Evolutionary conservation across 345 rosid genomes (phyloP).

Genomic region (Eucalyptus melliodora): DNA sequence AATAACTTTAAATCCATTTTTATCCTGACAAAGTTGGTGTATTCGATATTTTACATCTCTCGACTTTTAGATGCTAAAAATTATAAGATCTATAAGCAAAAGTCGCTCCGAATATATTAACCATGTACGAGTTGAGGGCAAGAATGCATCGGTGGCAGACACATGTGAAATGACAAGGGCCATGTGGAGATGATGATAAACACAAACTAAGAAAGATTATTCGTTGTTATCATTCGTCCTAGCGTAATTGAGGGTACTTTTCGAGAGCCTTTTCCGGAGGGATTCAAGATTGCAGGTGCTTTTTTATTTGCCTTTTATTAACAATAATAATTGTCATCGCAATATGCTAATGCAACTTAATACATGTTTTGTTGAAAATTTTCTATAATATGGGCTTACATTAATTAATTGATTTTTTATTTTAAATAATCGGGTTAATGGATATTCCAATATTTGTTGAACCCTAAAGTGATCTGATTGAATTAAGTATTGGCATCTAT

Average conservation of each 20-base stretch:
- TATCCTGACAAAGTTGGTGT: neutral
- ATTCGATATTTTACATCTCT: neutral
- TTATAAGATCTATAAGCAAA: neutral
- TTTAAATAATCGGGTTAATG: no score
- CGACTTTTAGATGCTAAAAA: neutral
- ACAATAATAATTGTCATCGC: no score
- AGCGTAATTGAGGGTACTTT: constrained; percentile 9
- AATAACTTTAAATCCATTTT: no score
- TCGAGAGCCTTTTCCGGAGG: constrained; percentile 16
- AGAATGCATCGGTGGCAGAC: no score
- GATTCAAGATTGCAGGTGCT: constrained; percentile 14
- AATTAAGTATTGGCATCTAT: no score
- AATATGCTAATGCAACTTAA: neutral
- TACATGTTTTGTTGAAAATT: neutral
- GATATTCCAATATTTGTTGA: no score
- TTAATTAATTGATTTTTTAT: no score
- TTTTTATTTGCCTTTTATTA: no score
- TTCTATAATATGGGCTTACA: no score
- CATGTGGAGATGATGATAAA: neutral
- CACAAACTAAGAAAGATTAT: neutral
- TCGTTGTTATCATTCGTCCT: constrained; percentile 15
- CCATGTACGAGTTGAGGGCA: no score
- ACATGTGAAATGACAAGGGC: no score
- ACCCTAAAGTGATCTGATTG: no score
- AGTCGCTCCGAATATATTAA: neutral